phyloP scores from a whole-genome alignment of 495 filamentous ascomycete genomes.

The Trichocladium antarcticum region DNA sequence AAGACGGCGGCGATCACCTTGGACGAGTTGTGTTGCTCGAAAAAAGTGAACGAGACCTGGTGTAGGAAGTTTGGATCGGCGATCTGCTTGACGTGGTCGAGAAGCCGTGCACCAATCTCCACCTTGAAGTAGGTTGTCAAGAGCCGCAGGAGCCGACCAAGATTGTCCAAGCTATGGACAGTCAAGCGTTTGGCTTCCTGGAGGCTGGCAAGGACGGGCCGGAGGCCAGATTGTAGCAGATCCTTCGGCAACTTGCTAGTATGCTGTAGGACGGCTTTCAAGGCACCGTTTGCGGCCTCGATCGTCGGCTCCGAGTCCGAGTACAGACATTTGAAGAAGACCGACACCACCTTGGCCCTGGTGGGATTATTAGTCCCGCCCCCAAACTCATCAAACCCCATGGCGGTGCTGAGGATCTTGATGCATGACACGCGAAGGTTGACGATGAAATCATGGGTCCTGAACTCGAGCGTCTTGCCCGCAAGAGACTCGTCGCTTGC shows the following conservation, averaged over 20 bases:
- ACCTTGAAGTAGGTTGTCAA: slow-evolving; percentile 99
- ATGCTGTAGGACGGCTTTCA: slow-evolving; percentile 73
- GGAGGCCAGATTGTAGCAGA: slow-evolving; percentile 82
- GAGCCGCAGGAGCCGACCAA: slow-evolving; percentile 76
- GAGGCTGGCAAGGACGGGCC: slow-evolving; percentile 88
- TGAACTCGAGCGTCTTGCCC: slow-evolving; percentile 74
- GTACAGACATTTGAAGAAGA: slow-evolving; percentile 96
- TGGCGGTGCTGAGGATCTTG: slow-evolving; percentile 80
- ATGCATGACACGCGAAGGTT: slow-evolving; percentile 90
- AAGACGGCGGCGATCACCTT: slow-evolving; percentile 88
- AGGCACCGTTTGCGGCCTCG: slow-evolving; percentile 79
- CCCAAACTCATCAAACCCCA: slow-evolving; percentile 80
- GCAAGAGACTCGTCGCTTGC: slow-evolving; percentile 82
- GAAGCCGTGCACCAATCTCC: slow-evolving; percentile 79
- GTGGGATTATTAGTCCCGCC: slow-evolving; percentile 56
- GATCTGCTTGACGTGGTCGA: slow-evolving; percentile 87
- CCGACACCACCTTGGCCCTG: slow-evolving; percentile 72
- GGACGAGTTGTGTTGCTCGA: slow-evolving; percentile 85
- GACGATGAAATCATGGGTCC: slow-evolving; percentile 81
- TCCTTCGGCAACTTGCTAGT: slow-evolving; percentile 93
- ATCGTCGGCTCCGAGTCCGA: slow-evolving; percentile 84
- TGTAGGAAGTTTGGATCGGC: slow-evolving; percentile 71
- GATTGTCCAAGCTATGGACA: slow-evolving; percentile 79
- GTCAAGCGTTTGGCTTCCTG: slow-evolving; percentile 87
- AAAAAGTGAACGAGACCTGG: slow-evolving; percentile 82